Conservation (phyloP, 78 protist species). For the Diacronema lutheri region DNA sequence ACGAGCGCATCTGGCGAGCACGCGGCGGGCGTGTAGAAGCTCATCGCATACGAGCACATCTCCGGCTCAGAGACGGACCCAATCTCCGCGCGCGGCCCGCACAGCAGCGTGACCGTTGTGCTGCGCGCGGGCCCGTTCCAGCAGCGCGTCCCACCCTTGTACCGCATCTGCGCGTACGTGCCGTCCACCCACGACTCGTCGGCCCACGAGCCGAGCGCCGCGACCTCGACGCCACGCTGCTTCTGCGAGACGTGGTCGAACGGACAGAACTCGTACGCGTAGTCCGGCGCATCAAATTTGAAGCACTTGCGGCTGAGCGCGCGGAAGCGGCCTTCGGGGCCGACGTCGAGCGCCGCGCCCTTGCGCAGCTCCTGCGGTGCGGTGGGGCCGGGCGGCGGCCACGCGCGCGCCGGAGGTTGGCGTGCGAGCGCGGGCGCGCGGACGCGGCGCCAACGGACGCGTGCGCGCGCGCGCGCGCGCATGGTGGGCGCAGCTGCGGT, state of each 20-base stretch:
- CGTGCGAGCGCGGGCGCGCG: too few relatives aligned
- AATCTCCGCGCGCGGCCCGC: neutral
- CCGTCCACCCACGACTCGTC: neutral
- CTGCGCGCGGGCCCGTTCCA: neutral
- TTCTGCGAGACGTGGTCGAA: neutral
- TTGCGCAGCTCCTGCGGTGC: too few relatives aligned
- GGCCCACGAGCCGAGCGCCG: neutral
- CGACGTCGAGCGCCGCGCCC: too few relatives aligned
- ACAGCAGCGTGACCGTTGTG: neutral
- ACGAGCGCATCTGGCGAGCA: too few relatives aligned
- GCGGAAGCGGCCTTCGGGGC: too few relatives aligned
- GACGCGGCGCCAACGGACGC: too few relatives aligned
- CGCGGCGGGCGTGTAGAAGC: neutral
- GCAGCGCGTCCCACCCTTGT: neutral
- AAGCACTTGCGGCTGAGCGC: too few relatives aligned
- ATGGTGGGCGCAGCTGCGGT: too few relatives aligned
- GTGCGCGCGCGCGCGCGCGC: too few relatives aligned
- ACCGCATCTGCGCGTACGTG: neutral
- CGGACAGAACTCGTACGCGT: neutral
- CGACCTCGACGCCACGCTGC: neutral
- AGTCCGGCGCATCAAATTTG: neutral
- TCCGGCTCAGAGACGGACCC: neutral
- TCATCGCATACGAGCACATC: neutral
- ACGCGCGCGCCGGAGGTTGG: too few relatives aligned
- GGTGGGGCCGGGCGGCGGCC: too few relatives aligned